Percentiles rank a stretch among this genome's conserved stretches.
Conservation (phyloP, 2,329 filamentous ascomycete genomes). For the Lojkania enalia region DNA sequence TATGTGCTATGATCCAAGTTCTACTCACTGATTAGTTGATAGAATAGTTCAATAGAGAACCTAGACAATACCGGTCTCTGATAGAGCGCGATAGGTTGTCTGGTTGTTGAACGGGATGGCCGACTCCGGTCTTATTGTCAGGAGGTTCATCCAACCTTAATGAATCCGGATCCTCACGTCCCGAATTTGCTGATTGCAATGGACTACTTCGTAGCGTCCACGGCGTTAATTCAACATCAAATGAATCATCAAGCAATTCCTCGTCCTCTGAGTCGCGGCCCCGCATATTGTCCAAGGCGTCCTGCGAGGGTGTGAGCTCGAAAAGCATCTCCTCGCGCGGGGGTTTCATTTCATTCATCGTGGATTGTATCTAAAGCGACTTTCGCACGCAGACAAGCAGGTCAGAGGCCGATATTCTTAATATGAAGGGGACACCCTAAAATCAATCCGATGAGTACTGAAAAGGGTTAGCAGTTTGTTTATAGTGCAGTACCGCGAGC, state of each 20-base stretch:
- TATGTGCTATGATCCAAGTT: constrained; percentile 53
- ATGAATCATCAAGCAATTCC: constrained; percentile 25
- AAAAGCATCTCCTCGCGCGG: constrained; percentile 42
- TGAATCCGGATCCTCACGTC: not conserved
- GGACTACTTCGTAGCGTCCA: constrained; percentile 15
- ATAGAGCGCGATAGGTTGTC: not conserved
- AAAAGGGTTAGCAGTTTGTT: too few relatives aligned
- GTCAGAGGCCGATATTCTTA: too few relatives aligned
- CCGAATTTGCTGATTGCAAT: constrained; percentile 1
- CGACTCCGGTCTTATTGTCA: not conserved
- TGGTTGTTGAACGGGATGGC: too few relatives aligned
- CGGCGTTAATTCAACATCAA: constrained; percentile 8
- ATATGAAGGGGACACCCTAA: too few relatives aligned
- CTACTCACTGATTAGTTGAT: constrained; percentile 20
- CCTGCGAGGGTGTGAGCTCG: constrained; percentile 20
- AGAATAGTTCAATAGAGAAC: not conserved
- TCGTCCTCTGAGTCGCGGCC: constrained; percentile 22
- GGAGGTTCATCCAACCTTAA: not conserved
- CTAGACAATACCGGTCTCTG: not conserved
- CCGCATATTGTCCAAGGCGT: constrained; percentile 14
- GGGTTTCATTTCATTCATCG: too few relatives aligned
- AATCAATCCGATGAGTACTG: too few relatives aligned
- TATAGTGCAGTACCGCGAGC: too few relatives aligned
- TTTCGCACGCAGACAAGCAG: too few relatives aligned
- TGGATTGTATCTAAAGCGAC: too few relatives aligned